phyloP scores from a whole-genome alignment of 1,284 basidiomycete species.

The Polyporus tsugae region DNA sequence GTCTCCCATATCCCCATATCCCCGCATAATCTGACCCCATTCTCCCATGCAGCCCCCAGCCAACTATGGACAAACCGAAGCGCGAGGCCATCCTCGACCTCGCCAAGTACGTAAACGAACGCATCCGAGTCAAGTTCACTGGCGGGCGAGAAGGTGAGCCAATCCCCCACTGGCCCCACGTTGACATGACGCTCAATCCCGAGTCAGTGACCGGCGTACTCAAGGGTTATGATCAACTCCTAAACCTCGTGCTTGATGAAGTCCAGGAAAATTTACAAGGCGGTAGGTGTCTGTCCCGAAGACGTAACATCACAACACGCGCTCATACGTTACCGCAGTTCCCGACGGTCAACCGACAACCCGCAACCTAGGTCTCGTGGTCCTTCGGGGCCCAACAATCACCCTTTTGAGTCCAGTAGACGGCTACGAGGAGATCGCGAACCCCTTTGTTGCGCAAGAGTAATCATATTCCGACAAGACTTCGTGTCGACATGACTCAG shows the following conservation, averaged over 20 bases:
- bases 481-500: not conserved
- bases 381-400: slow-evolving; percentile 92
- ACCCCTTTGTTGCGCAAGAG: slow-evolving; percentile 75
- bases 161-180: not conserved
- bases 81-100: slow-evolving; percentile 97
- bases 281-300: slow-evolving; percentile 51
- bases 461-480: slow-evolving; percentile 9
- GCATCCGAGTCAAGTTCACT: slow-evolving; percentile 95
- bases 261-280: slow-evolving; percentile 77
- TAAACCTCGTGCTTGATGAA: slow-evolving; percentile 95
- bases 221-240: slow-evolving; percentile 96
- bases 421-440: slow-evolving; percentile 90
- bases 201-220: slow-evolving; percentile 85
- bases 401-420: slow-evolving; percentile 93
- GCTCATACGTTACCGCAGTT: slow-evolving; percentile 18
- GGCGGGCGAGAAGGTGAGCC: slow-evolving; percentile 90
- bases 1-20: not conserved
- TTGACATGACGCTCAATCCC: slow-evolving; percentile 18
- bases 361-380: slow-evolving; percentile 83
- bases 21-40: not conserved
- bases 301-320: slow-evolving; percentile 24
- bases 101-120: slow-evolving; percentile 92
- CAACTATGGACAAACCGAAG: slow-evolving; percentile 86
- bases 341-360: slow-evolving; percentile 71
- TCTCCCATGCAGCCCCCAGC: slow-evolving; percentile 41